Base-by-base conservation (phyloP, 257 asterid genomes). In the Anisodus tanguticus region DNA sequence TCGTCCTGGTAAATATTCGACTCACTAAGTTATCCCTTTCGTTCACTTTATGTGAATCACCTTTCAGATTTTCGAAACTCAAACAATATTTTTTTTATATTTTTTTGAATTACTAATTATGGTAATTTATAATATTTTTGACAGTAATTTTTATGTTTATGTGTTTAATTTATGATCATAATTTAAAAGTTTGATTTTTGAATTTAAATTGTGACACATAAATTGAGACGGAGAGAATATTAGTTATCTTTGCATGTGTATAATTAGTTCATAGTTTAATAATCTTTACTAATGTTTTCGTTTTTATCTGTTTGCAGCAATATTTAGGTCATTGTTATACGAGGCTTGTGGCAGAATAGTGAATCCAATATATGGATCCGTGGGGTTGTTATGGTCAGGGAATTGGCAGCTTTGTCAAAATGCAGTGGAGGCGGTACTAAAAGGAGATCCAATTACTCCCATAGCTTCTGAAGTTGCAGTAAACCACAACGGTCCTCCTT, bases 271-370 rank as follows among this genome's bases (percentile, higher is more conserved):
- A 57, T 55, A 55, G 60, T 4, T 55, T 31, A 31, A 31, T 13
- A 55, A 55, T 15, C 64, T 17, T 58, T 6, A 8, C 49, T 74
- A n/a, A 54, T 81, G 45, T 35, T 17, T 22, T 6, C 13, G 11
- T 10, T 35, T 11, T 0, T 31, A 31, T 0, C 3, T 8, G 13
- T 5, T 3, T 89, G 88, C 94, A 95, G 97, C 89, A 54, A 89
- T 93, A 84, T 95, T 95, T 68, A 88, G 94, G 88, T 95, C 98
- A 9, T 60, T 95, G 49, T 85, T 93, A 5, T 93, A 92, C 85
- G 98, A 95, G 86, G 98, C 98, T 0, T 95, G 98, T 54, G 98
- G 98, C 16, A 82, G 98, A 63, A 93, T 95, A 35, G 94, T 95
- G 81, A 93, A 95, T 71, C 98, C 98, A 82, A 90, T 92, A 17